Conservation (phyloP, 768 basidiomycete genomes). For the Leccinum imitatum region DNA sequence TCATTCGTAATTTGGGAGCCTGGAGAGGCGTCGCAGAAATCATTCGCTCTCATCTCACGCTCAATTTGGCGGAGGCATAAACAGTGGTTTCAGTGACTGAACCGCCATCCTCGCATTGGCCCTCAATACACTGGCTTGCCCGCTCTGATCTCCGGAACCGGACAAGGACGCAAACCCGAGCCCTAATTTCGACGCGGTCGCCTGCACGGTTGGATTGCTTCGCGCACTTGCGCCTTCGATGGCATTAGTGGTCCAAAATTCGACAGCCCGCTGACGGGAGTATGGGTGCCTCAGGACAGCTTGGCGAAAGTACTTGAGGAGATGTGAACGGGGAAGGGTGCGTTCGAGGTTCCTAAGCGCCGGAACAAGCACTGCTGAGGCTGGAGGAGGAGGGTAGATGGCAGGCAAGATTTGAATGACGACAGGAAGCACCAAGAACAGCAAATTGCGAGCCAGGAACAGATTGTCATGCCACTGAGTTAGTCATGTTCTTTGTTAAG, state of each 20-base stretch:
- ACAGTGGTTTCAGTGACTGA: constrained; percentile 27
- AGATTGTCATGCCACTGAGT: constrained; percentile 66
- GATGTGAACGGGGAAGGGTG: constrained; percentile 47
- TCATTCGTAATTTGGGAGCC: not conserved
- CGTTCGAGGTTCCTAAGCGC: constrained; percentile 34
- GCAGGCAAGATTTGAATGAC: constrained; percentile 45
- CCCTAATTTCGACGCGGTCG: constrained; percentile 46
- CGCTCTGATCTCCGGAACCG: constrained; percentile 7
- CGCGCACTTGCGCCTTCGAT: constrained; percentile 51
- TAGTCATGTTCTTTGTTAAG: constrained; percentile 2
- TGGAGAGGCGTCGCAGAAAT: not conserved
- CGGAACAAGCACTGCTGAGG: constrained; percentile 28
- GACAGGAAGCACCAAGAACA: constrained; percentile 60
- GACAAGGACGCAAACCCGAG: constrained; percentile 34
- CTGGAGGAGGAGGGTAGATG: constrained; percentile 27
- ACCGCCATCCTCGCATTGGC: constrained; percentile 26
- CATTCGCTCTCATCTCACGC: not conserved
- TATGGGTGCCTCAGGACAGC: constrained; percentile 54
- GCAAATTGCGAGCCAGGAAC: constrained; percentile 49
- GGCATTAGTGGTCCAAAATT: constrained; percentile 60
- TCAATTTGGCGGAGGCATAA: constrained; percentile 24
- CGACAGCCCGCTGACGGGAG: constrained; percentile 44
- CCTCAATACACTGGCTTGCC: constrained; percentile 27
- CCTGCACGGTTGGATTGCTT: constrained; percentile 47
- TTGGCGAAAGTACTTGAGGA: constrained; percentile 56